A percentile compares a stretch with the other conserved stretches of the same genome.
These are phyloP conservation scores for Talaromyces sp. DNA, from an alignment of 2,329 filamentous ascomycete species.

Conservation along the genomic window DNA sequence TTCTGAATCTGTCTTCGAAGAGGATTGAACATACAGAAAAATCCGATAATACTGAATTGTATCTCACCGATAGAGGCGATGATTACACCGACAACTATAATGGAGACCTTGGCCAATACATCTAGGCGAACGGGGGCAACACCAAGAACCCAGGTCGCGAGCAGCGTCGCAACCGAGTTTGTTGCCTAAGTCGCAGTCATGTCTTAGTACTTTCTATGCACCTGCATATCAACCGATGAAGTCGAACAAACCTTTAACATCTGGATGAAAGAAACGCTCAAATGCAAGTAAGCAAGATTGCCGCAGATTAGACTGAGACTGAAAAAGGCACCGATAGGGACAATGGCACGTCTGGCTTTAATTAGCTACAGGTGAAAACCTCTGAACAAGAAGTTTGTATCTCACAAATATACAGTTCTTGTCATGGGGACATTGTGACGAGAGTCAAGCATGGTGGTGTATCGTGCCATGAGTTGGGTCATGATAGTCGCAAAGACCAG, in stretches of 20 bases:
- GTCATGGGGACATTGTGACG: slow-evolving; percentile 98
- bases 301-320: slow-evolving; percentile 93
- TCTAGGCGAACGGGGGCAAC: slow-evolving; percentile 77
- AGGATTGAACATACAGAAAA: slow-evolving; percentile 44
- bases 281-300: slow-evolving; percentile 90
- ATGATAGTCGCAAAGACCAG: slow-evolving; percentile 86
- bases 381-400: not conserved
- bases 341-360: slow-evolving; percentile 63
- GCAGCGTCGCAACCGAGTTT: slow-evolving; percentile 84
- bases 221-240: not conserved
- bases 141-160: slow-evolving; percentile 83
- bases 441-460: slow-evolving; percentile 83
- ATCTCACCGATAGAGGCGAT: slow-evolving; percentile 95
- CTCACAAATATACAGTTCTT: slow-evolving; percentile 70
- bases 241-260: slow-evolving; percentile 33
- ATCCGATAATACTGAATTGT: slow-evolving; percentile 66
- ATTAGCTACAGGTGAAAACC: not conserved
- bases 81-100: slow-evolving; percentile 91
- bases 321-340: slow-evolving; percentile 94
- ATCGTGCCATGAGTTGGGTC: slow-evolving; percentile 88
- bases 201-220: slow-evolving; percentile 10
- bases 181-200: slow-evolving; percentile 63
- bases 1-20: too few relatives aligned
- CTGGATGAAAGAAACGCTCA: slow-evolving; percentile 95
- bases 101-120: slow-evolving; percentile 84